phyloP scores from a whole-genome alignment of 768 basidiomycete species.

The Lepiota venenata region DNA sequence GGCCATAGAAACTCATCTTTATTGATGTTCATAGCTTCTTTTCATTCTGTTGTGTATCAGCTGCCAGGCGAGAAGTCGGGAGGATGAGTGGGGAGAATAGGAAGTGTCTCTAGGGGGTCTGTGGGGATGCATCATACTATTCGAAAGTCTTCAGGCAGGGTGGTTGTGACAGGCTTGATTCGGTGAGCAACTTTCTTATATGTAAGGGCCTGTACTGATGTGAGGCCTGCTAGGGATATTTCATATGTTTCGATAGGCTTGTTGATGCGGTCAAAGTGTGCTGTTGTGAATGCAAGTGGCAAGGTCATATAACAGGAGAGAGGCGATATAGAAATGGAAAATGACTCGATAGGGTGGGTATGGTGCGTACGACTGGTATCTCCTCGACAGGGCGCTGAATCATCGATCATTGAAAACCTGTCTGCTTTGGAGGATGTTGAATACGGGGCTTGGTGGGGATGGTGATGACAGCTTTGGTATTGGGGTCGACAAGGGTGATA shows the following conservation, averaged over 20 bases:
- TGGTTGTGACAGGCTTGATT: slow-evolving; percentile 28
- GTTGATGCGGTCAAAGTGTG: too few relatives aligned
- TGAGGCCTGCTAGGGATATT: background rate
- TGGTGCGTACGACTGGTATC: too few relatives aligned
- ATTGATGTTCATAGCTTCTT: slow-evolving; percentile 14
- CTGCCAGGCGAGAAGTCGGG: slow-evolving; percentile 25
- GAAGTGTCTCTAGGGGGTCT: slow-evolving; percentile 29
- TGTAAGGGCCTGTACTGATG: background rate
- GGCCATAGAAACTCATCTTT: slow-evolving; percentile 26
- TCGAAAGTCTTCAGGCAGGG: slow-evolving; percentile 27
- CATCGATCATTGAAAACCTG: too few relatives aligned
- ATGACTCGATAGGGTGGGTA: too few relatives aligned
- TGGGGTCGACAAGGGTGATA: too few relatives aligned
- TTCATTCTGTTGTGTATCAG: slow-evolving; percentile 20
- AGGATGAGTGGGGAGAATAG: slow-evolving; percentile 22
- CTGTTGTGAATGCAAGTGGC: too few relatives aligned
- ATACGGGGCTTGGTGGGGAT: too few relatives aligned
- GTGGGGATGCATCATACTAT: slow-evolving; percentile 25
- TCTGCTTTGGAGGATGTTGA: too few relatives aligned
- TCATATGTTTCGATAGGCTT: background rate
- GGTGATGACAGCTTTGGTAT: too few relatives aligned
- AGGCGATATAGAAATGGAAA: too few relatives aligned
- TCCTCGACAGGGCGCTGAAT: too few relatives aligned
- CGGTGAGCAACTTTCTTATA: slow-evolving; percentile 30
- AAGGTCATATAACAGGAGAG: too few relatives aligned